Evolutionary conservation across 2,329 filamentous ascomycete species (phyloP).

Genomic region (Calonectria hongkongensis): DNA sequence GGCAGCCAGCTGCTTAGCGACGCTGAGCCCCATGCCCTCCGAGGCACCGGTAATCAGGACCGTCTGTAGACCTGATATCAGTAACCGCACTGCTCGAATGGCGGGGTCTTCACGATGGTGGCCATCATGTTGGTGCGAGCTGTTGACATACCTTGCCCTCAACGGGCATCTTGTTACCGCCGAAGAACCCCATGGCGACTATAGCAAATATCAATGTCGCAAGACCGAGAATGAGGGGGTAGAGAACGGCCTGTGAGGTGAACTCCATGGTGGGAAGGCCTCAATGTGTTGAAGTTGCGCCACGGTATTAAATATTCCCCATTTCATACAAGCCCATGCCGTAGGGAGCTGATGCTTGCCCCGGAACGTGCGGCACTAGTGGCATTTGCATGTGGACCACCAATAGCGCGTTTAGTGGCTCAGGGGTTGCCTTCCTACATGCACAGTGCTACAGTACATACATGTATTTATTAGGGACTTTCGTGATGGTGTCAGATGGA

Average conservation of each 20-base stretch:
- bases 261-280: conserved; percentile 46
- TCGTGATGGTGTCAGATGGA: not conserved
- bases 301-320: conserved; percentile 12
- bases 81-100: conserved; percentile 16
- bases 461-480: not conserved
- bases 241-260: conserved; percentile 39
- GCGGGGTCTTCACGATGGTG: not conserved
- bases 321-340: not conserved
- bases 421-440: conserved; percentile 1
- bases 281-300: conserved; percentile 35
- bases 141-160: conserved; percentile 81
- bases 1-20: conserved; percentile 82
- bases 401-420: conserved; percentile 25
- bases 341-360: not conserved
- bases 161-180: conserved; percentile 85
- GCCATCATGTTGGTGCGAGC: conserved; percentile 10
- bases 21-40: conserved; percentile 90
- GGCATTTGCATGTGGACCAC: not conserved
- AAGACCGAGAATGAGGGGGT: conserved; percentile 40
- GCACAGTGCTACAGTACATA: not conserved
- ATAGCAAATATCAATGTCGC: conserved; percentile 52
- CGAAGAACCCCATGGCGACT: conserved; percentile 80
- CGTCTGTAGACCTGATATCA: conserved; percentile 70
- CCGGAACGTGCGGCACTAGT: conserved; percentile 30
- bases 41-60: conserved; percentile 93